Evolutionary conservation across 228 moss, liverwort and hornwort genomes (phyloP).

Genomic region (Sphagnum fallax): DNA sequence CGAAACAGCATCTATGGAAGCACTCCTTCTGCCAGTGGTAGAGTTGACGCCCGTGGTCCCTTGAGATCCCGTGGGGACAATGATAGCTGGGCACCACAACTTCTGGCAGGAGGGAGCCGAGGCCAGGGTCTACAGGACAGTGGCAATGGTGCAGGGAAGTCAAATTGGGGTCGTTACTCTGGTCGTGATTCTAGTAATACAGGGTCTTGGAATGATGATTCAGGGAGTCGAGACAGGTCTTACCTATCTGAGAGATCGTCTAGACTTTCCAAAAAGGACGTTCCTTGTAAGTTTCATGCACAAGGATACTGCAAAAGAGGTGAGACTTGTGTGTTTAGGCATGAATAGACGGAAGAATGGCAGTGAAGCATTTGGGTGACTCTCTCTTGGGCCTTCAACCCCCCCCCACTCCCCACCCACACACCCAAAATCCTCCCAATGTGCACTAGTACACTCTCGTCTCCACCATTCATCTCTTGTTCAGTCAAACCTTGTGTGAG

Average conservation of each 20-base stretch:
- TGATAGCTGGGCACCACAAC: constrained; percentile 47
- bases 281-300: constrained; percentile 75
- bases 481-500: too few species aligned
- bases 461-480: too few species aligned
- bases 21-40: constrained; percentile 33
- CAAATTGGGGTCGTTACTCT: constrained; percentile 37
- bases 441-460: too few species aligned
- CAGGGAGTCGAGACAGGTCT: constrained; percentile 35
- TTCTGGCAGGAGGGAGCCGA: constrained; percentile 28
- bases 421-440: too few species aligned
- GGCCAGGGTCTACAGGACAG: constrained; percentile 38
- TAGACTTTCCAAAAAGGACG: constrained; percentile 74
- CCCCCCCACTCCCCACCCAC: too few species aligned
- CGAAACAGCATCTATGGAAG: constrained; percentile 48
- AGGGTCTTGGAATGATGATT: constrained; percentile 34
- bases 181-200: constrained; percentile 37
- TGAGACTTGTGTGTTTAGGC: constrained; percentile 91
- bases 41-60: constrained; percentile 60
- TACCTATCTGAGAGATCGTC: constrained; percentile 31
- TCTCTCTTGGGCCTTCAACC: too few species aligned
- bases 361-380: not conserved
- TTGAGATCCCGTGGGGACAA: constrained; percentile 43
- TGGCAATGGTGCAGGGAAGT: constrained; percentile 18
- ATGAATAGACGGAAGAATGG: constrained; percentile 35
- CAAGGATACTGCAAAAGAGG: constrained; percentile 96